Evolutionary conservation across 2,329 filamentous ascomycete species (phyloP), one percentile per base, ranked within the genome.

Genomic region (Trichoderma sp.): DNA sequence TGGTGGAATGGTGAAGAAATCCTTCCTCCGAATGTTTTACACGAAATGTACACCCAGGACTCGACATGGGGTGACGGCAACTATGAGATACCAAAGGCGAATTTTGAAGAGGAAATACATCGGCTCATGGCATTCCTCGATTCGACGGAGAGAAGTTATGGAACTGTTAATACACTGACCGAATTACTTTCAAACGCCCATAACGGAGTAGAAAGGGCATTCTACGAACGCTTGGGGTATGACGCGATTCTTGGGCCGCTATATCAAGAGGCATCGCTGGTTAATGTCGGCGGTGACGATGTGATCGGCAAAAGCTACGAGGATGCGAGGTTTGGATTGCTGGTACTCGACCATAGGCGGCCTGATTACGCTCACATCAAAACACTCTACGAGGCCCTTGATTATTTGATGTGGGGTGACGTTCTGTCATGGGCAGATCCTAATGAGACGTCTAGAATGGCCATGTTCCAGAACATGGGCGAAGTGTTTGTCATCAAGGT

Each of bases 81-180:
- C 26, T 18, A n/a, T 5, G 52, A 28, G 26, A 77, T 76, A 39
- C 65, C 73, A 37, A 77, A 76, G 59, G 76, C 82, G 14, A 76
- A 81, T 21, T 80, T 87, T 69, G 77, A 80, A 63, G 81, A 87
- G 28, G 88, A 90, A 75, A 72, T 89, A 2, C 88, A 90, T 72
- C 85, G 88, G 16, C 76, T 90, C 5, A 84, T 90, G 80, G 88
- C 87, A 11, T 90, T 90, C 70, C 81, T 90, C 3, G 88, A 90
- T 68, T 79, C 77, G 11, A 88, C 87, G 0, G 85, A 89, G 30
- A 83, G 89, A 54, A 85, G 83, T 54, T 89, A 89, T 71, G 88
- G 86, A 16, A 86, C 84, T 0, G 83, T 83, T 26, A 85, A 87
- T 67, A 78, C 80, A 5, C 76, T 89, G 6, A 75, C 79, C 5